Conservation (phyloP, 177 flowering plant genomes). For the Vitis hybrid region DNA sequence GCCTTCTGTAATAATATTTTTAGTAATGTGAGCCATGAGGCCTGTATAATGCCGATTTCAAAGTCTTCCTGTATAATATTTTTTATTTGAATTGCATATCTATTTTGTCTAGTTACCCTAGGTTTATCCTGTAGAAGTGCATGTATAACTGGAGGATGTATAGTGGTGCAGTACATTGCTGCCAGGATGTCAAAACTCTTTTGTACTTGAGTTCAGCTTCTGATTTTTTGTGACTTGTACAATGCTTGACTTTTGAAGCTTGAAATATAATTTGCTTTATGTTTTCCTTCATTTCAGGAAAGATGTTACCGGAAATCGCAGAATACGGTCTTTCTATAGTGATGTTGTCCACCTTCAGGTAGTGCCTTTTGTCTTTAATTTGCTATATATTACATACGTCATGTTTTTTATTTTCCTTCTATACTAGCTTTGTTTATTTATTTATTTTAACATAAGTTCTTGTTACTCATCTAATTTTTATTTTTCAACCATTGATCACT, state of each 20-base stretch:
- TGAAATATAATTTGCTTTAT: background rate
- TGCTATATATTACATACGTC: background rate
- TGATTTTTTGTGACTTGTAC: background rate
- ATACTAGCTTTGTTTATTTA: background rate
- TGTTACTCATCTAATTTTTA: no score
- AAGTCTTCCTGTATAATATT: no score
- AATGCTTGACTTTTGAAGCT: no score
- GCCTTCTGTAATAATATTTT: background rate
- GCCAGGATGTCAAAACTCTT: no score
- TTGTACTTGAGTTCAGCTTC: background rate
- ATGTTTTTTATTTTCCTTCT: background rate
- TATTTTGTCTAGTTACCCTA: background rate
- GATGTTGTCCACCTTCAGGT: slow-evolving; percentile 84
- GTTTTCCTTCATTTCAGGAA: slow-evolving; percentile 44
- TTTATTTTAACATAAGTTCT: background rate
- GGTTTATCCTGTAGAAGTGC: background rate
- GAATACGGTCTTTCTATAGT: slow-evolving; percentile 64
- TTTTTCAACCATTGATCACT: no score
- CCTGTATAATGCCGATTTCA: background rate
- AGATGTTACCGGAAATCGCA: slow-evolving; percentile 61
- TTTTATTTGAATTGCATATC: no score
- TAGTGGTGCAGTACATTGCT: no score
- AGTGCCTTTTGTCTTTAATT: background rate
- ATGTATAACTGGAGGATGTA: background rate
- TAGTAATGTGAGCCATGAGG: no score